phyloP scores from a whole-genome alignment of 495 filamentous ascomycete genomes.

The Penicillium fimorum region DNA sequence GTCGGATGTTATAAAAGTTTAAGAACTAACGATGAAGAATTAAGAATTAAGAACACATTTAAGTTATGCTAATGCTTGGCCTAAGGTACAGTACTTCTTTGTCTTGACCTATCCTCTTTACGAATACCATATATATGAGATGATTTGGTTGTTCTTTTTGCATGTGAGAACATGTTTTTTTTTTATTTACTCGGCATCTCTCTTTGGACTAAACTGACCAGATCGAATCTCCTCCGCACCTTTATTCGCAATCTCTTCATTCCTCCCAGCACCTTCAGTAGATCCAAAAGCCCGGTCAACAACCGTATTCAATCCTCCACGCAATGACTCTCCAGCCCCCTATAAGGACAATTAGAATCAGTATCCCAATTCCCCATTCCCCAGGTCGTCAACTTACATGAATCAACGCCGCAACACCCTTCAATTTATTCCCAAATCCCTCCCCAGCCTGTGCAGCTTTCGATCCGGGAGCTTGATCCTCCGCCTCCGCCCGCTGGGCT shows the following conservation, averaged over 20 bases:
- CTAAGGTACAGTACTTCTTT: no score
- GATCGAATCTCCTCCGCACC: constrained; percentile 40
- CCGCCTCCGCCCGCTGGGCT: constrained; percentile 15
- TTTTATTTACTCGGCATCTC: no score
- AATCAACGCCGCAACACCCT: constrained; percentile 30
- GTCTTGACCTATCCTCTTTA: no score
- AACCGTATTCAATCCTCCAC: constrained; percentile 38
- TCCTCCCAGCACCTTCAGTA: constrained; percentile 35
- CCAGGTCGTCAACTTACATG: constrained; percentile 32
- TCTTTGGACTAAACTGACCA: background rate
- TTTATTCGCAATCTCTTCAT: constrained; percentile 36
- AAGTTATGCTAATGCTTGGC: no score
- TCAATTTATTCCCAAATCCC: constrained; percentile 18
- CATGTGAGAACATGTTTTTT: no score
- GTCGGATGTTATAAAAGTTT: constrained; percentile 20
- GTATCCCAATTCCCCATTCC: background rate
- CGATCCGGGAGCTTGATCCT: constrained; percentile 11
- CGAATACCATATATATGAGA: no score
- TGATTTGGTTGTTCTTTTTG: no score
- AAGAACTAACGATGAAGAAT: background rate
- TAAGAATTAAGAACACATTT: no score
- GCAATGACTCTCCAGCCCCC: constrained; percentile 46
- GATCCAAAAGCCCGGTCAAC: constrained; percentile 43
- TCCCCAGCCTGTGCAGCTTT: constrained; percentile 4
- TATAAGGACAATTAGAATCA: constrained; percentile 9